Percentiles rank a stretch among this genome's conserved stretches.
These are phyloP conservation scores for Akanthomyces dipterigenus DNA, from an alignment of 2,329 filamentous ascomycete species.

Conservation along the genomic window DNA sequence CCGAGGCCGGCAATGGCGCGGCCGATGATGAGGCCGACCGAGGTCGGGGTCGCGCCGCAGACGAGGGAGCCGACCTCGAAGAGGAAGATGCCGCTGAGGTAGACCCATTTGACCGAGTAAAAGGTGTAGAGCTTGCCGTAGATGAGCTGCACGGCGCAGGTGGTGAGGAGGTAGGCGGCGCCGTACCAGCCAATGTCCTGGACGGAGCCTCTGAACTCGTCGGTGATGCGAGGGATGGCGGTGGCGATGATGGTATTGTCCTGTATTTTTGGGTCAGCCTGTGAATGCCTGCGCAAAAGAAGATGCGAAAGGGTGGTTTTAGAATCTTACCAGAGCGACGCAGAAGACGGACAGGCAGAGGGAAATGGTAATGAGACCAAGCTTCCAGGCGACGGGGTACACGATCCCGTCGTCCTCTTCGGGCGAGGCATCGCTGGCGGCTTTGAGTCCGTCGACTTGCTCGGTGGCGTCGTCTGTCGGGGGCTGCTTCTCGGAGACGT, in stretches of 20 bases:
- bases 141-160: conserved; percentile 41
- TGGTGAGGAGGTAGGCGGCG: conserved; percentile 38
- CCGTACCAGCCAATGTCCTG: conserved; percentile 41
- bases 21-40: conserved; percentile 16
- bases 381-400: conserved; percentile 19
- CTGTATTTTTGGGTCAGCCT: conserved; percentile 15
- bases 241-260: conserved; percentile 33
- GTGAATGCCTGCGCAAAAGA: not conserved
- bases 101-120: conserved; percentile 42
- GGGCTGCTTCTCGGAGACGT: conserved; percentile 1
- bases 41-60: conserved; percentile 20
- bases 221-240: conserved; percentile 29
- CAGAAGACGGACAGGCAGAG: conserved; percentile 13
- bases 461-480: not conserved
- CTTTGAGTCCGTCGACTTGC: not conserved
- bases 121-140: conserved; percentile 46
- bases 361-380: conserved; percentile 11
- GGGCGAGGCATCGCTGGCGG: not conserved
- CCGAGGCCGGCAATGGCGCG: conserved; percentile 21
- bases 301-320: no score
- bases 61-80: conserved; percentile 32
- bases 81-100: conserved; percentile 24
- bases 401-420: conserved; percentile 26
- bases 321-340: conserved; percentile 18
- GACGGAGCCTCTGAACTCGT: conserved; percentile 28